phyloP scores from a whole-genome alignment of 768 basidiomycete genomes.

The Sutorius australiensis region DNA sequence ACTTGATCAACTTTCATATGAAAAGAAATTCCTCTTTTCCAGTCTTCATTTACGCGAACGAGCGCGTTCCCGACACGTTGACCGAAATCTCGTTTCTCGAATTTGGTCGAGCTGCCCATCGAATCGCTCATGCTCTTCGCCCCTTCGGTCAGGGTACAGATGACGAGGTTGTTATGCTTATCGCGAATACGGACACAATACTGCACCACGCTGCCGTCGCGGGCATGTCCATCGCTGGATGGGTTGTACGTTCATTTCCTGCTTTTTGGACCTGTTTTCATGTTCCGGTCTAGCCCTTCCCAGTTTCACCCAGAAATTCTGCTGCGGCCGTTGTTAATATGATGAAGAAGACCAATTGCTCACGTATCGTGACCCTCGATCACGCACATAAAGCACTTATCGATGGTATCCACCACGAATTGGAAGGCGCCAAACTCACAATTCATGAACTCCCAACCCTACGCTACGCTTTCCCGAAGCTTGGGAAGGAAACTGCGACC shows the following conservation, averaged over 20 bases:
- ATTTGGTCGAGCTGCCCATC: conserved; percentile 28
- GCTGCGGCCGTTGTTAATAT: conserved; percentile 34
- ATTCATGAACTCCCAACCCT: conserved; percentile 21
- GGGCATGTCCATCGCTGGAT: conserved; percentile 40
- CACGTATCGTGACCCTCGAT: conserved; percentile 16
- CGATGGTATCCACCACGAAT: background rate
- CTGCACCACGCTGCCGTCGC: conserved; percentile 31
- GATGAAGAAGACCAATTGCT: conserved; percentile 22
- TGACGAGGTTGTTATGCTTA: conserved; percentile 20
- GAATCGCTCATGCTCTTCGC: conserved; percentile 39
- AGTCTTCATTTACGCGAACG: conserved; percentile 15
- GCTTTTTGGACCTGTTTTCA: conserved; percentile 20
- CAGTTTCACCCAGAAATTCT: conserved; percentile 40
- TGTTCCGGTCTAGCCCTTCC: conserved; percentile 29
- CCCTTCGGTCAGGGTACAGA: conserved; percentile 28
- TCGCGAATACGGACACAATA: conserved; percentile 32
- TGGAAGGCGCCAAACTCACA: background rate
- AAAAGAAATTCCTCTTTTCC: conserved; percentile 24
- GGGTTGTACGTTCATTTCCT: conserved; percentile 27
- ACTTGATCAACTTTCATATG: conserved; percentile 25
- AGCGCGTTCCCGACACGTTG: conserved; percentile 3
- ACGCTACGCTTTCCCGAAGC: conserved; percentile 37
- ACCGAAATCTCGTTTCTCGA: conserved; percentile 27
- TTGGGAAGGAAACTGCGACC: conserved; percentile 30
- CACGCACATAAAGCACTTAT: conserved; percentile 20